Conservation (phyloP, 108 stramenopile species). For the Skeletonema costatum region DNA sequence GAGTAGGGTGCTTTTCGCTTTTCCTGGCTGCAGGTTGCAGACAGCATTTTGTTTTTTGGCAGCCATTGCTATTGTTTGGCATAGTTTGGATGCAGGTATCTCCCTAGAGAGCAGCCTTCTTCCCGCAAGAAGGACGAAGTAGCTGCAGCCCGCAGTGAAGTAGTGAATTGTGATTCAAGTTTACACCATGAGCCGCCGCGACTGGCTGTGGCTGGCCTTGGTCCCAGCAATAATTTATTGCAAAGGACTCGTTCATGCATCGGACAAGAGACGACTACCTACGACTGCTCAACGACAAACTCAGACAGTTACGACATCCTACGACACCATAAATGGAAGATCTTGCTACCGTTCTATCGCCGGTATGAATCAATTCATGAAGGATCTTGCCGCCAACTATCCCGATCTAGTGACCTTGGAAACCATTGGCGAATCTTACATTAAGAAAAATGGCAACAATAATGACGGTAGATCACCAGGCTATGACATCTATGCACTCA, state of each 20-base stretch:
- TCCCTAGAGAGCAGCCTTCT: too few species aligned
- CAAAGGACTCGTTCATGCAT: neutral
- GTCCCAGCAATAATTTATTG: neutral
- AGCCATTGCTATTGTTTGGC: too few species aligned
- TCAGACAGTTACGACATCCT: neutral
- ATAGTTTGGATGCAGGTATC: too few species aligned
- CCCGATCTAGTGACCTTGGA: conserved; percentile 28
- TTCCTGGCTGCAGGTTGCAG: too few species aligned
- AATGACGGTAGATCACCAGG: conserved; percentile 1
- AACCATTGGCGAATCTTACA: conserved; percentile 47
- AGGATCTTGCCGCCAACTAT: conserved; percentile 21
- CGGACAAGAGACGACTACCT: neutral
- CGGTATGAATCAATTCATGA: conserved; percentile 34
- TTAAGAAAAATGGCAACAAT: conserved; percentile 25
- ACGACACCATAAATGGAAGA: conserved; percentile 24
- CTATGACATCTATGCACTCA: conserved; percentile 31
- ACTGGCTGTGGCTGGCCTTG: neutral
- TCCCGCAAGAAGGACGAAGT: too few species aligned
- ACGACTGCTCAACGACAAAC: neutral
- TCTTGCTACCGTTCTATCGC: conserved; percentile 25
- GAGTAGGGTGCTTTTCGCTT: too few species aligned
- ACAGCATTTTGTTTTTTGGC: too few species aligned
- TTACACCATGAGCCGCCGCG: neutral
- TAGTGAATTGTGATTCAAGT: too few species aligned
- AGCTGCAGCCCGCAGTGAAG: too few species aligned